Percentiles rank a stretch among this genome's conserved stretches.
Conservation (phyloP, 257 asterid species). For the Ocimum tenuiflorum region DNA sequence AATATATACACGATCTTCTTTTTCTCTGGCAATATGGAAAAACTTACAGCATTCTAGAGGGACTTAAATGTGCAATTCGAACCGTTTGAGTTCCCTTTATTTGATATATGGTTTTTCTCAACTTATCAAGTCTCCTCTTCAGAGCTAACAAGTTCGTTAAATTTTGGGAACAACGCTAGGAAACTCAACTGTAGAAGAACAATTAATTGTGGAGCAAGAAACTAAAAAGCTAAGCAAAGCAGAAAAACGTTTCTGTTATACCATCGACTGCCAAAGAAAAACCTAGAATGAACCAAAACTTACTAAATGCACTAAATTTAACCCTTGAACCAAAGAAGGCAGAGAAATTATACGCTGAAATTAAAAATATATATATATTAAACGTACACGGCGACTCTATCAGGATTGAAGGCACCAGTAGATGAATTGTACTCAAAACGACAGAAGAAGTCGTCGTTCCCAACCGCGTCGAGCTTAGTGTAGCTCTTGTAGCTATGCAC, state of each 20-base stretch:
- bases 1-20: background rate
- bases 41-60: background rate
- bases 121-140: background rate
- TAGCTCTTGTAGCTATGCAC: slow-evolving; percentile 84
- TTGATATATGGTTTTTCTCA: background rate
- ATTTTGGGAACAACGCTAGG: background rate
- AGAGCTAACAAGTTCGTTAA: background rate
- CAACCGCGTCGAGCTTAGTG: slow-evolving; percentile 82
- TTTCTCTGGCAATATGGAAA: background rate
- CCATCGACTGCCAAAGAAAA: background rate
- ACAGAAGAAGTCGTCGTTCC: slow-evolving; percentile 82
- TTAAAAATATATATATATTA: slow-evolving; percentile 32
- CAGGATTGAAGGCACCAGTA: slow-evolving; percentile 88
- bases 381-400: slow-evolving; percentile 89
- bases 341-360: background rate
- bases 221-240: background rate
- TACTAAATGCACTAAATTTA: background rate
- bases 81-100: background rate
- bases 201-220: background rate
- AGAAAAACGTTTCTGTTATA: background rate
- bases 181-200: background rate
- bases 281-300: background rate
- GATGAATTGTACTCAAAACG: slow-evolving; percentile 84
- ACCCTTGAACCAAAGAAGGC: background rate
- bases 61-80: no score